These are phyloP conservation scores for Hypomontagnella submonticulosa DNA, from an alignment of 495 filamentous ascomycete genomes.

Conservation along the genomic window DNA sequence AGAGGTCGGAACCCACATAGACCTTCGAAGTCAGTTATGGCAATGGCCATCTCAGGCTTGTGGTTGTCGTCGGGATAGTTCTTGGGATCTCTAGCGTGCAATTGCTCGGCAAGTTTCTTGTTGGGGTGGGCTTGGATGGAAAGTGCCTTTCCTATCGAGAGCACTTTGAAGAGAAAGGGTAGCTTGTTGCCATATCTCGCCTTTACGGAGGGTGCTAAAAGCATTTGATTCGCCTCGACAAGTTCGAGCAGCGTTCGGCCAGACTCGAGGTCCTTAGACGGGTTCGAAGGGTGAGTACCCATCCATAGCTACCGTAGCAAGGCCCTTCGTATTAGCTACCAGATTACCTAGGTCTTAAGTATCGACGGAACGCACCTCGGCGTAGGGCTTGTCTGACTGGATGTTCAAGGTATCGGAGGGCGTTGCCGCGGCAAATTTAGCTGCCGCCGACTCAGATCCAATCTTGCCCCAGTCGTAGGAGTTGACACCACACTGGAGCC, in stretches of 20 bases:
- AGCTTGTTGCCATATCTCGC: conserved; percentile 81
- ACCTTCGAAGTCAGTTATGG: conserved; percentile 94
- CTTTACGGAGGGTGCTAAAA: conserved; percentile 77
- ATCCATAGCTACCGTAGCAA: conserved; percentile 84
- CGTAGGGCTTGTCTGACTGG: conserved; percentile 85
- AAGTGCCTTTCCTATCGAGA: conserved; percentile 91
- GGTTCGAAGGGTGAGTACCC: conserved; percentile 96
- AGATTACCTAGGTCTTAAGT: conserved; percentile 6
- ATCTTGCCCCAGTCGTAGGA: conserved; percentile 99
- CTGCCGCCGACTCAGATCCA: conserved; percentile 80
- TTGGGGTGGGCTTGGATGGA: conserved; percentile 98
- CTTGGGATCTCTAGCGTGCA: conserved; percentile 86
- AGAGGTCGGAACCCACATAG: conserved; percentile 95
- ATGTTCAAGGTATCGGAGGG: conserved; percentile 76
- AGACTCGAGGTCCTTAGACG: conserved; percentile 87
- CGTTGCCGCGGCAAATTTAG: conserved; percentile 81
- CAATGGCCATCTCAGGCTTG: conserved; percentile 99
- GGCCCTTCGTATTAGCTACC: conserved; percentile 21
- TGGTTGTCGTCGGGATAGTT: conserved; percentile 99
- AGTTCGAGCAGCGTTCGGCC: conserved; percentile 89
- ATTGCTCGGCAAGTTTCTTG: conserved; percentile 92
- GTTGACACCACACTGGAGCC: conserved; percentile 95
- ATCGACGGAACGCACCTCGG: conserved; percentile 69
- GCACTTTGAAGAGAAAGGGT: conserved; percentile 97
- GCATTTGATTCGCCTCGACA: conserved; percentile 85